Conservation (phyloP, 441 rosid species). For the Jatropha multifida region DNA sequence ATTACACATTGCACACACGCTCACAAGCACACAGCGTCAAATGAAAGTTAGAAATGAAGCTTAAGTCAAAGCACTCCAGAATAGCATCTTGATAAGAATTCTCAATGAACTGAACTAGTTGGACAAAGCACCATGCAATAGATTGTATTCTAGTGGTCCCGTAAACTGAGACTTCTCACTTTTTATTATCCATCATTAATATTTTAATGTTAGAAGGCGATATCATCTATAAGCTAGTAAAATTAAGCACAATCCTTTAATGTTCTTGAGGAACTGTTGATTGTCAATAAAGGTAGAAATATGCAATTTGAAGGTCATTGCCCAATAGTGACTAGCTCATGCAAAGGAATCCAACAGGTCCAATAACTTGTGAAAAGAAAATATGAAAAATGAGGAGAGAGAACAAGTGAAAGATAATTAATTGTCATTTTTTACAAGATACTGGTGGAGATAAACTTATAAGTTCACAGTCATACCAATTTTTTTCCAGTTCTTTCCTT, state of each 20-base stretch:
- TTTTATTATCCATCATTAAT: background rate
- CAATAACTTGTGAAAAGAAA: too few species aligned
- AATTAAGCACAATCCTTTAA: background rate
- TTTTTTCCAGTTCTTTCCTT: conserved; percentile 99
- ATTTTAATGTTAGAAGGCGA: background rate
- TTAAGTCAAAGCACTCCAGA: background rate
- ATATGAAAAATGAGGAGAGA: background rate
- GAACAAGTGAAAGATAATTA: background rate
- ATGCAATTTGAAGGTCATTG: background rate
- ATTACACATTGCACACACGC: background rate
- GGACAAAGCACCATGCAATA: background rate
- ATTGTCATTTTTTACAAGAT: background rate
- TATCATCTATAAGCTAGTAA: background rate
- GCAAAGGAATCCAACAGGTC: background rate
- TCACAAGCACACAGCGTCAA: background rate
- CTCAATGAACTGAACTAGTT: background rate
- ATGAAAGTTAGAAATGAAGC: background rate
- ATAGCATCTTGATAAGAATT: background rate
- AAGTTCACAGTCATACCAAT: conserved; percentile 52
- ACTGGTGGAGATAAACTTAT: conserved; percentile 10
- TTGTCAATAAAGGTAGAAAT: background rate
- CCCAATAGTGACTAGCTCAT: background rate
- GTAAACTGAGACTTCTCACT: background rate
- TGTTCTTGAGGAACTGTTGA: background rate
- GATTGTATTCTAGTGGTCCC: background rate